Evolutionary conservation across 306 rosid species (phyloP), one percentile per base, ranked within the genome.

Genomic region (Rosa lucieae): DNA sequence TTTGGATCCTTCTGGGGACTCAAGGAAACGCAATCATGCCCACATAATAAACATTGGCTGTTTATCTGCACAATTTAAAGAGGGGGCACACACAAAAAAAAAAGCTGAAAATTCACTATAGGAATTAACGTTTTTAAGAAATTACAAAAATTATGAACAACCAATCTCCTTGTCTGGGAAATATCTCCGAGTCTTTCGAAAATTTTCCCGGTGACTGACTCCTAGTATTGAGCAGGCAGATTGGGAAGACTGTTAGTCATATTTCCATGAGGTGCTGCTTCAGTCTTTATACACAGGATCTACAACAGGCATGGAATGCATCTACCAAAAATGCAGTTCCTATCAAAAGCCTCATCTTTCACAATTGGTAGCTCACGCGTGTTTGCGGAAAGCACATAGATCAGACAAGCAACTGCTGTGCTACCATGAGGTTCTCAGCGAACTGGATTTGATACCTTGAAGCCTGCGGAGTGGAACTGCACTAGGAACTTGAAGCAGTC

Each of bases 401-500:
- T 26, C 70, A 75, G 75, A 77, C 21, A 26, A 29, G 48, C 74
- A 52, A 67, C 1, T 62, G 70, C 72, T 21, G 44, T 29, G 77
- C 59, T 6, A 35, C 80, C 32, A 35, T 26, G 61, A 14, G 10
- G 26, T 68, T 82, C 37, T 79, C 81, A 6, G 10, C 4, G 40
- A 55, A 21, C 40, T 14, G 26, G 43, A 5, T 14, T 75, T 43
- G 15, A 14, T 62, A 58, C 53, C 56, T 21, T 23, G 55, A 40
- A 21, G 42, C 55, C 42, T 23, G 18, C 43, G 44, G 17, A 37
- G 78, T 46, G 70, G 65, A 46, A 29, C 73, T 65, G 47, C 73
- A 76, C 70, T 12, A 48, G 32, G 48, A 40, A 67, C 48, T 72
- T 87, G 81, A 89, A 56, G 49, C 10, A 8, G 82, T 52, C 87